phyloP scores from a whole-genome alignment of 2,329 filamentous ascomycete species.

The Fusarium oxysporum region DNA sequence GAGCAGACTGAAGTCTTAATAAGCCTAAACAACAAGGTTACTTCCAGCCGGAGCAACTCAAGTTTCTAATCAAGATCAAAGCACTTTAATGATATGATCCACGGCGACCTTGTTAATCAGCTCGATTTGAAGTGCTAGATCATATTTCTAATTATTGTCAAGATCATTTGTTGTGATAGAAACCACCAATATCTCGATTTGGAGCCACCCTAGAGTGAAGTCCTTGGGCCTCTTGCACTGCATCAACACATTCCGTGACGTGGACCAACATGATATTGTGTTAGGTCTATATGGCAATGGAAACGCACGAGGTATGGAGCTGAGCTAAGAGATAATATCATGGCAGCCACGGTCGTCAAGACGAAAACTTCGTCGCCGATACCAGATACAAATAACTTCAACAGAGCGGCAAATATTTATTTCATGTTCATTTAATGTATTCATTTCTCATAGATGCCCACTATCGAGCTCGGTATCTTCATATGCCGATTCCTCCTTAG shows the following conservation, averaged over 20 bases:
- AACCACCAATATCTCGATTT: background rate
- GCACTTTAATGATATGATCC: background rate
- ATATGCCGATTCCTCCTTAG: background rate
- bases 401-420: background rate
- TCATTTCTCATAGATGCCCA: slow-evolving; percentile 37
- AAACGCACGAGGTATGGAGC: background rate
- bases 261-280: background rate
- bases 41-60: background rate
- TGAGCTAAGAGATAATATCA: too few species aligned
- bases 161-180: background rate
- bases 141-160: background rate
- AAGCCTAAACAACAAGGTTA: background rate
- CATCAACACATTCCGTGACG: too few species aligned
- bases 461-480: slow-evolving; percentile 27
- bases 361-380: background rate
- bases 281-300: background rate
- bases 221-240: background rate
- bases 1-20: background rate
- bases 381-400: background rate
- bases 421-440: background rate
- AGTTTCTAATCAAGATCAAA: background rate
- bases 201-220: background rate
- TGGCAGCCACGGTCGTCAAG: background rate
- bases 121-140: background rate
- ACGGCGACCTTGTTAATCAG: background rate